A percentile compares a stretch with the other conserved stretches of the same genome.
phyloP scores from a whole-genome alignment of 2,329 filamentous ascomycete species.

The Xylariaceae sp. region DNA sequence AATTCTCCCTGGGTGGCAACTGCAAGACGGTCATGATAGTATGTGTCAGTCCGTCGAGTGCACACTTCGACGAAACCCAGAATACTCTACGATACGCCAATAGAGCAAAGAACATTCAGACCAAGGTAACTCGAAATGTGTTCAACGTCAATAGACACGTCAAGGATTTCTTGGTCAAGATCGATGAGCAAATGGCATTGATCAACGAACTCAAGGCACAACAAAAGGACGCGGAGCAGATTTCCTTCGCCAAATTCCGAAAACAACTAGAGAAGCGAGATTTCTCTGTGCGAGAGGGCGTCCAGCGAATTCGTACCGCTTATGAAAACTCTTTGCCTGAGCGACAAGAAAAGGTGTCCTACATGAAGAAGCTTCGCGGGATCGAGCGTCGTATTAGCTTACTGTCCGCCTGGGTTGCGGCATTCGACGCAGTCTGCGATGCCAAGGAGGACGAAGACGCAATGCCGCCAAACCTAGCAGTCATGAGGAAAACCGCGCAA shows the following conservation, averaged over 20 bases:
- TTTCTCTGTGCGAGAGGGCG: slow-evolving; percentile 72
- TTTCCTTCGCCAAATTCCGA: slow-evolving; percentile 84
- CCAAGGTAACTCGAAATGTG: slow-evolving; percentile 97
- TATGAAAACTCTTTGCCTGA: slow-evolving; percentile 81
- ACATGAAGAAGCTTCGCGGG: slow-evolving; percentile 80
- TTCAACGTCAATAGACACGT: slow-evolving; percentile 99
- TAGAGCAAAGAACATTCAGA: slow-evolving; percentile 98
- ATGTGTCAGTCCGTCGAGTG: slow-evolving; percentile 93
- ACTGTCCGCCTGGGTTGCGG: slow-evolving; percentile 89
- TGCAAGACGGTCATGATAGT: slow-evolving; percentile 99
- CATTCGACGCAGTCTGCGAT: slow-evolving; percentile 83
- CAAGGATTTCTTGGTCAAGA: slow-evolving; percentile 98
- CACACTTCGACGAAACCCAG: slow-evolving; percentile 96
- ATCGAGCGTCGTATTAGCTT: slow-evolving; percentile 84
- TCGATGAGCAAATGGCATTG: slow-evolving; percentile 95
- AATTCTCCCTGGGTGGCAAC: slow-evolving; percentile 96
- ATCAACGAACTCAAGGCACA: slow-evolving; percentile 95
- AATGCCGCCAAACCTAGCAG: slow-evolving; percentile 68
- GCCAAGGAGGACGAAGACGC: slow-evolving; percentile 67
- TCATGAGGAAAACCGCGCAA: slow-evolving; percentile 84
- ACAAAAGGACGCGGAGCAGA: slow-evolving; percentile 83
- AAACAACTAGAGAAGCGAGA: slow-evolving; percentile 90
- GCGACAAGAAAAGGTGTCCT: slow-evolving; percentile 74
- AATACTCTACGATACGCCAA: slow-evolving; percentile 98
- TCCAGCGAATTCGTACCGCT: slow-evolving; percentile 76